Evolutionary conservation across 2,329 filamentous ascomycete genomes (phyloP), one percentile per base, ranked within the genome.

Genomic region (Aspergillus ibericus): DNA sequence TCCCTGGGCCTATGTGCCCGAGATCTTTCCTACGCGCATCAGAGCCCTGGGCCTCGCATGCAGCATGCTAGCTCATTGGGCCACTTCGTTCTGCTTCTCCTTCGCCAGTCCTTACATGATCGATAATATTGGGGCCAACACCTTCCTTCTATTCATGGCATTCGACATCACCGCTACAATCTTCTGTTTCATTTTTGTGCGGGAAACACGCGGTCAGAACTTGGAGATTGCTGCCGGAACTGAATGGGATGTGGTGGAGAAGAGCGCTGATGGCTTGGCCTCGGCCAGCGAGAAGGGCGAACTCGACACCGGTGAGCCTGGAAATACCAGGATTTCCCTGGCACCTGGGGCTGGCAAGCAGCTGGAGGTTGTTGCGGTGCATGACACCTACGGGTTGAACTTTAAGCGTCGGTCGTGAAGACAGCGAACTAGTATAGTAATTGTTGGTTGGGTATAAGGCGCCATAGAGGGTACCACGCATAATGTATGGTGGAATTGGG

Each of bases 41-140:
- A 72, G 76, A 13, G 74, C 70, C 22, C 67, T 77, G 29, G 75
- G 76, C 18, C 72, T 75, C 2, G 75, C 72, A 0, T 66, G 75
- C 44, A 72, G 72, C 10, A 70, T 75, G 7, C 68, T 70, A 8
- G 72, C 73, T 0, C 72, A 77, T 53, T 77, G 75, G 75, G 62
- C 75, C 3, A 77, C 77, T 63, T 77, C 77, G 47, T 78, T 78
- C 53, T 70, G 76, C n/a, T 74, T 78, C 60, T 77, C 76, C 1
- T 68, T 76, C 18, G 71, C 76, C 25, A 78, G 76, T 0, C 77
- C 77, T 5, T 69, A 73, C 34, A 76, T 76, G 46, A 71, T 79
- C 22, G 69, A 70, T n/a, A 68, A 73, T 50, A 75, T 77, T 63
- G 74, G 75, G 9, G 76, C 70, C 63, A 63, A 70, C 13, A 76